phyloP scores from a whole-genome alignment of 768 basidiomycete species.

The Sutorius australiensis region DNA sequence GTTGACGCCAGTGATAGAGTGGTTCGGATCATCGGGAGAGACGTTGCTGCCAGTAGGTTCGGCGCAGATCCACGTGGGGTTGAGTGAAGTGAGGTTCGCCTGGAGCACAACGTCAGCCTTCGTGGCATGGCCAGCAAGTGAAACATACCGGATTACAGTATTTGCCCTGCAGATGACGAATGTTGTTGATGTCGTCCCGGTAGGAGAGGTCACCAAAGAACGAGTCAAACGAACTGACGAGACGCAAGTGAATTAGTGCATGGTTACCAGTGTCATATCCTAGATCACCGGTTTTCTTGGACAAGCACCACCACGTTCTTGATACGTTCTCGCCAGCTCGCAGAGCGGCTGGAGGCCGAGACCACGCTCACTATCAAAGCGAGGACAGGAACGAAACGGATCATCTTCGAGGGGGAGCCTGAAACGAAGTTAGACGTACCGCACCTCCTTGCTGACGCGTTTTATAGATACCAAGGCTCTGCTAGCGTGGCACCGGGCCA shows the following conservation, averaged over 20 bases:
- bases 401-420: constrained; percentile 3
- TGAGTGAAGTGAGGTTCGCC: constrained; percentile 12
- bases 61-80: constrained; percentile 17
- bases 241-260: background rate
- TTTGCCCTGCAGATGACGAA: constrained; percentile 16
- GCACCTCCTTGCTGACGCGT: background rate
- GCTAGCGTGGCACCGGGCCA: background rate
- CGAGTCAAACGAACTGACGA: constrained; percentile 22
- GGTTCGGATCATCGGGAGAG: constrained; percentile 26
- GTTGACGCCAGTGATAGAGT: constrained; percentile 22
- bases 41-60: constrained; percentile 13
- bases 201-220: constrained; percentile 28
- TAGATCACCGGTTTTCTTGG: constrained; percentile 23
- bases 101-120: background rate
- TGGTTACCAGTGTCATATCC: background rate
- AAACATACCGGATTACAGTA: constrained; percentile 24
- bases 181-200: constrained; percentile 20
- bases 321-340: constrained; percentile 22
- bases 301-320: constrained; percentile 28
- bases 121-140: background rate
- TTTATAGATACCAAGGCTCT: constrained; percentile 10
- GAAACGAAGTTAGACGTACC: background rate
- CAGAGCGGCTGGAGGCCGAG: background rate
- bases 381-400: constrained; percentile 5
- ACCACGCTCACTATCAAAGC: background rate